Evolutionary conservation across 257 asterid species (phyloP).

Genomic region (Nicotiana sylvestris): DNA sequence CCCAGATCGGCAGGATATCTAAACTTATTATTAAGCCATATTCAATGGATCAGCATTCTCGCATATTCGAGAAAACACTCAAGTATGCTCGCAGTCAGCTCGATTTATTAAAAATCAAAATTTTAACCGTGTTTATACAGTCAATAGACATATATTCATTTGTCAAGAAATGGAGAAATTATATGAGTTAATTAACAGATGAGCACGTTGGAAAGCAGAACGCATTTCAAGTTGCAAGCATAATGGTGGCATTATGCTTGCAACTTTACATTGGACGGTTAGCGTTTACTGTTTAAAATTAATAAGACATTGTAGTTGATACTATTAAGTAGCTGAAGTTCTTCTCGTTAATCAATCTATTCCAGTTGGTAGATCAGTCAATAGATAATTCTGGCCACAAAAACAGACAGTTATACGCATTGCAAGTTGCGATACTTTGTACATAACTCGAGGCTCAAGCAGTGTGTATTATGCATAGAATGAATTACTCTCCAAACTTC

Average conservation of each 20-base stretch:
- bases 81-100: not conserved
- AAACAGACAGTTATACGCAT: not conserved
- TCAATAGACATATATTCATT: not conserved
- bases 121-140: not conserved
- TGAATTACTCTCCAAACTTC: not conserved
- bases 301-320: not conserved
- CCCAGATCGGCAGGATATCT: not conserved
- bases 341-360: not conserved
- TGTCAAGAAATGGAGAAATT: not conserved
- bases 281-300: not conserved
- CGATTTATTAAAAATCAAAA: not conserved
- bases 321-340: not conserved
- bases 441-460: not conserved
- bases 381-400: not conserved
- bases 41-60: not conserved
- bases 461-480: not conserved
- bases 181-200: not conserved
- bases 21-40: not conserved
- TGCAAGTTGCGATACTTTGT: not conserved
- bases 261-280: not conserved
- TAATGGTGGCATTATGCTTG: not conserved
- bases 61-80: not conserved
- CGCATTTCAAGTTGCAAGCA: not conserved
- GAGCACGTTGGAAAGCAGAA: not conserved
- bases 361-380: not conserved